phyloP scores from a whole-genome alignment of 202 grass and related monocot genomes.

The Sporobolus alterniflorus region DNA sequence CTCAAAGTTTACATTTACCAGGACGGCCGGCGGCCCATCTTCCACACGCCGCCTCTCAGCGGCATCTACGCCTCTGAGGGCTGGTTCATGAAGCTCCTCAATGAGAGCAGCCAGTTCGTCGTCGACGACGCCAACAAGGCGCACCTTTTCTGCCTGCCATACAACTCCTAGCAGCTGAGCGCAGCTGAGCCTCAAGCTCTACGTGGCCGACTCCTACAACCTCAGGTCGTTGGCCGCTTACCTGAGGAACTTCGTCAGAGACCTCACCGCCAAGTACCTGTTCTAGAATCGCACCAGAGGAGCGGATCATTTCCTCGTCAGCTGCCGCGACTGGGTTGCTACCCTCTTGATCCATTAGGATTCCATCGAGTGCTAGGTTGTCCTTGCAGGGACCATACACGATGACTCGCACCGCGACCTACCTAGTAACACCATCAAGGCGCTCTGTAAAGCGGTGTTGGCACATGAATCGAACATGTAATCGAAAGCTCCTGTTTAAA shows the following conservation, averaged over 20 bases:
- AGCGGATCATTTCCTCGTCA: slow-evolving; percentile 86
- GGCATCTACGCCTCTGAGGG: slow-evolving; percentile 96
- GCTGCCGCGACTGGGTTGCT: slow-evolving; percentile 90
- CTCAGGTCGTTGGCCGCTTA: slow-evolving; percentile 64
- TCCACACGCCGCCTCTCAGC: slow-evolving; percentile 86
- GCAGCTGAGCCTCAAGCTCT: slow-evolving; percentile 66
- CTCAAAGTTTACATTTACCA: slow-evolving; percentile 94
- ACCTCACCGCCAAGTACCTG: slow-evolving; percentile 69
- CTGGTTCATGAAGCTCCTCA: slow-evolving; percentile 99
- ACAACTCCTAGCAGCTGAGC: slow-evolving; percentile 79
- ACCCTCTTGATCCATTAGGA: background rate
- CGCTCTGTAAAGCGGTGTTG: slow-evolving; percentile 95
- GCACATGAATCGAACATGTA: no score
- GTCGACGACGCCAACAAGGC: slow-evolving; percentile 58
- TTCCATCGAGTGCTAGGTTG: background rate
- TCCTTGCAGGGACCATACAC: slow-evolving; percentile 74
- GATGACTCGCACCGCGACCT: slow-evolving; percentile 72
- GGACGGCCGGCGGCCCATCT: slow-evolving; percentile 79
- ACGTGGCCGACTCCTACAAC: slow-evolving; percentile 75
- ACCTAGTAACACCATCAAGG: slow-evolving; percentile 73
- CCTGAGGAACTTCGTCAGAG: slow-evolving; percentile 78
- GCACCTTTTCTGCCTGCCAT: slow-evolving; percentile 93
- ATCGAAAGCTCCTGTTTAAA: no score
- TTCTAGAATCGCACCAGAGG: slow-evolving; percentile 89
- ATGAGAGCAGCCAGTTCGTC: slow-evolving; percentile 65